phyloP scores from a whole-genome alignment of 2,329 filamentous ascomycete species.

The Lachnellula subtilissima region DNA sequence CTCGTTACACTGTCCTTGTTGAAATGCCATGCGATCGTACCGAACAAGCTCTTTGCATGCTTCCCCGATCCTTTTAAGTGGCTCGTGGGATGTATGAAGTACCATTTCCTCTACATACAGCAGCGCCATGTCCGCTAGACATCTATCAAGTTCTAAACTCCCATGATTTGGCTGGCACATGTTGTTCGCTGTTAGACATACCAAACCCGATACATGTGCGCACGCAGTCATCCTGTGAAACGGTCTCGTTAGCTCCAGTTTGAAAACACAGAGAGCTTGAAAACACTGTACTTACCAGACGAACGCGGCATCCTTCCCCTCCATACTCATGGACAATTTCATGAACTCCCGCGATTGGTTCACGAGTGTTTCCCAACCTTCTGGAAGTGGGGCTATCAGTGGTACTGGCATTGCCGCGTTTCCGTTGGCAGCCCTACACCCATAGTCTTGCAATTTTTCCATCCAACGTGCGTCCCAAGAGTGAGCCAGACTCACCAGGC shows the following conservation, averaged over 20 bases:
- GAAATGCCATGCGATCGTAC: not conserved
- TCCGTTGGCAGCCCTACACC: not conserved
- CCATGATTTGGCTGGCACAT: slow-evolving; percentile 19
- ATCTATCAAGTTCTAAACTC: slow-evolving; percentile 15
- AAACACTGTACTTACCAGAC: slow-evolving; percentile 21
- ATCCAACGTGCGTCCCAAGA: slow-evolving; percentile 6
- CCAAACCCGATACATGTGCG: slow-evolving; percentile 22
- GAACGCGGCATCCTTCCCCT: slow-evolving; percentile 14
- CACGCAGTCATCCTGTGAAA: slow-evolving; percentile 23
- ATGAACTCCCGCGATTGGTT: slow-evolving; percentile 19
- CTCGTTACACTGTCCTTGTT: not conserved
- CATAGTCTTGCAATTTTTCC: not conserved
- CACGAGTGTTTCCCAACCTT: slow-evolving; percentile 21
- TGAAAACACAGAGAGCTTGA: not conserved
- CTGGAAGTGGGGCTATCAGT: slow-evolving; percentile 18
- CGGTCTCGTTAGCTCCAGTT: slow-evolving; percentile 7
- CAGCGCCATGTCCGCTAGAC: slow-evolving; percentile 16
- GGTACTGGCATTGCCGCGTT: not conserved
- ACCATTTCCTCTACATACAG: slow-evolving; percentile 3
- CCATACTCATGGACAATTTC: slow-evolving; percentile 17
- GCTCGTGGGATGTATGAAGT: slow-evolving; percentile 3
- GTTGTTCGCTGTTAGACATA: slow-evolving; percentile 24
- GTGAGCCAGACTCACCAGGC: slow-evolving; percentile 22
- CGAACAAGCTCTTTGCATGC: slow-evolving; percentile 7
- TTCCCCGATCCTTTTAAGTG: slow-evolving; percentile 1